Conservation (phyloP, 305 asterid species). For the Fraxinus dipetala region DNA sequence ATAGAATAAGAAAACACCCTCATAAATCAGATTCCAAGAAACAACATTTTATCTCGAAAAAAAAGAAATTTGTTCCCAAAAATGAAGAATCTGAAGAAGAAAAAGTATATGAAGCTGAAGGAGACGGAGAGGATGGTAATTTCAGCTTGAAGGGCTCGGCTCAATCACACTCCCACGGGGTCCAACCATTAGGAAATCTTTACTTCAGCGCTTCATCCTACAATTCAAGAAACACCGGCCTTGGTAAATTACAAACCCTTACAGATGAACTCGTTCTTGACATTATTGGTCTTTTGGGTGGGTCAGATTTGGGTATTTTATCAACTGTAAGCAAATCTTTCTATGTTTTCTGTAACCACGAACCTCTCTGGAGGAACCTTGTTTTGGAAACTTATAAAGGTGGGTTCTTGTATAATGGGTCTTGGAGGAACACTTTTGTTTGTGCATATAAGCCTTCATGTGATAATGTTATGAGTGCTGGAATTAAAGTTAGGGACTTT, state of each 20-base stretch:
- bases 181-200: constrained; percentile 88
- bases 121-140: constrained; percentile 43
- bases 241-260: constrained; percentile 64
- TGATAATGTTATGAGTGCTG: constrained; percentile 24
- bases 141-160: constrained; percentile 67
- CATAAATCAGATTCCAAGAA: constrained; percentile 27
- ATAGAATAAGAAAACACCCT: constrained; percentile 38
- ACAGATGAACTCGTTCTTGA: constrained; percentile 87
- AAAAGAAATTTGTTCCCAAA: constrained; percentile 27
- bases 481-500: constrained; percentile 66
- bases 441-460: constrained; percentile 28
- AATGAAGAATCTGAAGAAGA: constrained; percentile 31
- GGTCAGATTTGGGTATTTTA: constrained; percentile 56
- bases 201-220: constrained; percentile 52
- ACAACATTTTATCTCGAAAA: constrained; percentile 22
- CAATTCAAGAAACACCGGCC: constrained; percentile 75
- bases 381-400: constrained; percentile 55
- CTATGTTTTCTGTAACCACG: constrained; percentile 82
- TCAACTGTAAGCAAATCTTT: constrained; percentile 81
- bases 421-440: constrained; percentile 72
- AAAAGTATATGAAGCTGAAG: constrained; percentile 24
- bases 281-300: constrained; percentile 65
- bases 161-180: constrained; percentile 65
- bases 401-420: constrained; percentile 56
- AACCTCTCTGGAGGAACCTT: constrained; percentile 90